Percentiles rank a stretch among this genome's conserved stretches.
Evolutionary conservation across 345 rosid genomes (phyloP).

Genomic region (Camelina sativa): DNA sequence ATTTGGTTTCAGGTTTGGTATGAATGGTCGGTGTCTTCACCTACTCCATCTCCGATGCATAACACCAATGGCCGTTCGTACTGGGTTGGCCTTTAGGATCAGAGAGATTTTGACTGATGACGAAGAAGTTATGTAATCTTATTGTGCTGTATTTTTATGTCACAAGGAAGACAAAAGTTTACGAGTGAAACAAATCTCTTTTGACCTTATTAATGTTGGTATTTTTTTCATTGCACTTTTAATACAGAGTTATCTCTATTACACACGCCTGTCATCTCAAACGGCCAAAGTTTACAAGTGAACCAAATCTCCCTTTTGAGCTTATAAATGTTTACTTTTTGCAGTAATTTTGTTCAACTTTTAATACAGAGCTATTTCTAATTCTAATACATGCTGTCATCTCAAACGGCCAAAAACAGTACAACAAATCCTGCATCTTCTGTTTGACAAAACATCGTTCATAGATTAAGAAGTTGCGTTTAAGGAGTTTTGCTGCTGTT

Average conservation of each 20-base stretch:
- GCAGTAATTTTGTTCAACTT: neutral
- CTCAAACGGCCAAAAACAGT: neutral
- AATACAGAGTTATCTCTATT: neutral
- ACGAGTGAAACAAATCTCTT: conserved; percentile 20
- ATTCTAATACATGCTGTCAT: neutral
- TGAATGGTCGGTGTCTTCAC: conserved; percentile 88
- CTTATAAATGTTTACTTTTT: neutral
- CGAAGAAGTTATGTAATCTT: conserved; percentile 16
- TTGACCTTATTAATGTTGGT: conserved; percentile 1
- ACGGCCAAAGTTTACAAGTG: conserved; percentile 17
- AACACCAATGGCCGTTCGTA: conserved; percentile 95
- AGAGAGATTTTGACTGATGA: conserved; percentile 7
- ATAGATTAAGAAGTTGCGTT: neutral
- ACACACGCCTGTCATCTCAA: conserved; percentile 2
- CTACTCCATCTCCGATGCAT: conserved; percentile 68
- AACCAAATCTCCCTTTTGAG: conserved; percentile 15
- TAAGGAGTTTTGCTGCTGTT: conserved; percentile 33
- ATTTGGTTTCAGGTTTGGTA: conserved; percentile 78
- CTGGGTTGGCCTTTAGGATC: conserved; percentile 87
- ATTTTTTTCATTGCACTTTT: neutral
- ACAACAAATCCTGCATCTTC: neutral
- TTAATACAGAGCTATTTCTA: neutral
- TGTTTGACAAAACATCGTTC: neutral
- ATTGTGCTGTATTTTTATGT: conserved; percentile 37
- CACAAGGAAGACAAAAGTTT: conserved; percentile 18